Evolutionary conservation across 2,329 filamentous ascomycete species (phyloP).

Genomic region (Elsinoe necatrix): DNA sequence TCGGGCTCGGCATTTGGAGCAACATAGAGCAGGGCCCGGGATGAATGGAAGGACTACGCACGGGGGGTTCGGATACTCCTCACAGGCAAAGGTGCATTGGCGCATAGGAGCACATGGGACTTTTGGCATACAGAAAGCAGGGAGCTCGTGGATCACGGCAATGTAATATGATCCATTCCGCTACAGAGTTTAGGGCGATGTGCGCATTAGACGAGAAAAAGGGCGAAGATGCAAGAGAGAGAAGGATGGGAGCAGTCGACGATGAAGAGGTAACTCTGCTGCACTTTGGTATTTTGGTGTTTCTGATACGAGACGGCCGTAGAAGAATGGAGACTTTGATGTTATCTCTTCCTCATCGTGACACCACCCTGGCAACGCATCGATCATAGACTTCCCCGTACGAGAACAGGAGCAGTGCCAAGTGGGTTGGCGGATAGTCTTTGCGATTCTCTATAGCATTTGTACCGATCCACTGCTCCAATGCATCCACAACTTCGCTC

Average conservation of each 20-base stretch:
- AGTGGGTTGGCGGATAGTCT: background rate
- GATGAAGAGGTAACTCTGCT: slow-evolving; percentile 4
- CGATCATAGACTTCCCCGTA: no score
- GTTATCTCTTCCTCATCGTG: background rate
- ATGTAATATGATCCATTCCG: slow-evolving; percentile 5
- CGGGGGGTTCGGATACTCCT: background rate
- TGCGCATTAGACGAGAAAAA: background rate
- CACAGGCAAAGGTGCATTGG: slow-evolving; percentile 5
- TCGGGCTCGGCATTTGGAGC: slow-evolving; percentile 4
- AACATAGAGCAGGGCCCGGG: background rate
- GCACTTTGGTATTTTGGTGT: slow-evolving; percentile 5
- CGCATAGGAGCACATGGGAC: background rate
- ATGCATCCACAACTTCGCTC: background rate
- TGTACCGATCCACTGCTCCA: background rate
- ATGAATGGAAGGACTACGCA: background rate
- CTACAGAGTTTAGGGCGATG: background rate
- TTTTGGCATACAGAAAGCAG: slow-evolving; percentile 11
- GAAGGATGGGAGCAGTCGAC: background rate
- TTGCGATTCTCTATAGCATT: slow-evolving; percentile 16
- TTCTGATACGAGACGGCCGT: slow-evolving; percentile 12
- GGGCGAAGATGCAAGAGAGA: background rate
- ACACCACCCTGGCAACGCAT: background rate
- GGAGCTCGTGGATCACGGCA: background rate
- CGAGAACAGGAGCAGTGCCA: no score
- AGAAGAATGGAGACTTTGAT: slow-evolving; percentile 14